These are phyloP conservation scores for Penicillium sclerotiorum DNA, from an alignment of 2,329 filamentous ascomycete genomes.

Conservation along the genomic window DNA sequence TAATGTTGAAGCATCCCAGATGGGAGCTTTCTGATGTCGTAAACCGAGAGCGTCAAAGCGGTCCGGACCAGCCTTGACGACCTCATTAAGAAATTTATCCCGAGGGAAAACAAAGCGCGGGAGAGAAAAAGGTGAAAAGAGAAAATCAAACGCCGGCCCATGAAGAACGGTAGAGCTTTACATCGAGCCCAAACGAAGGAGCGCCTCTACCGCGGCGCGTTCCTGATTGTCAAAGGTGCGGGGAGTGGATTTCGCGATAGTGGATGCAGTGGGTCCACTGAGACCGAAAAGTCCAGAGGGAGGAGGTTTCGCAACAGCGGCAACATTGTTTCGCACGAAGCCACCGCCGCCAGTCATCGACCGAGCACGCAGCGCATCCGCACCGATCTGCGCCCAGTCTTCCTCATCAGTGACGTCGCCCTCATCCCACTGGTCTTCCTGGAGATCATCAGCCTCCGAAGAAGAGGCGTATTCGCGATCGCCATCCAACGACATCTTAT, in stretches of 20 bases:
- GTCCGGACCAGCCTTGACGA: conserved; percentile 32
- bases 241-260: conserved; percentile 45
- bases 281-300: conserved; percentile 23
- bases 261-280: conserved; percentile 38
- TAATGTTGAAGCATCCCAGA: conserved; percentile 4
- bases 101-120: conserved; percentile 7
- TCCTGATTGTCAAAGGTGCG: conserved; percentile 44
- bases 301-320: conserved; percentile 24
- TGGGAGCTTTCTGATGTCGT: conserved; percentile 10
- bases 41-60: conserved; percentile 20
- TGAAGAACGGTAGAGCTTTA: conserved; percentile 35
- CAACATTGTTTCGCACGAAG: conserved; percentile 38
- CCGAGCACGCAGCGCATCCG: conserved; percentile 75
- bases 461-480: conserved; percentile 68
- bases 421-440: conserved; percentile 78
- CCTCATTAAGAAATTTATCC: conserved; percentile 21
- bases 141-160: conserved; percentile 25
- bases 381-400: conserved; percentile 89
- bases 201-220: conserved; percentile 52
- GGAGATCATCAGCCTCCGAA: conserved; percentile 69
- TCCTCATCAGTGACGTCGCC: conserved; percentile 92
- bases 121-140: conserved; percentile 11
- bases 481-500: conserved; percentile 91
- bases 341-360: conserved; percentile 53
- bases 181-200: conserved; percentile 52